Percentiles rank a stretch among this genome's conserved stretches.
Conservation (phyloP, 305 asterid genomes). For the Ilex paraguariensis region DNA sequence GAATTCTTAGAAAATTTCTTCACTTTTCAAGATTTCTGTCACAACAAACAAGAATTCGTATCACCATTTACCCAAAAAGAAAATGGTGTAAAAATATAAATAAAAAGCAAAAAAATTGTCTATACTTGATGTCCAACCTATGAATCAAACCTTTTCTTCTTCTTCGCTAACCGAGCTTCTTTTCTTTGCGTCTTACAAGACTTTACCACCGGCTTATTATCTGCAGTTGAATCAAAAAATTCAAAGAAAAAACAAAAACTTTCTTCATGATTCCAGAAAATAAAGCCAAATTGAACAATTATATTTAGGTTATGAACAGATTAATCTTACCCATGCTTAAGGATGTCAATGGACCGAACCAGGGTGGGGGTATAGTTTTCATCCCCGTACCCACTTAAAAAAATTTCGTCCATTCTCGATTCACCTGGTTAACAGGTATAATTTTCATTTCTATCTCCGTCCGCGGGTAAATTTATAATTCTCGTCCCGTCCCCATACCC, state of each 20-base stretch:
- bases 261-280: not conserved
- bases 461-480: too few relatives aligned
- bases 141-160: slow-evolving; percentile 52
- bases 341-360: too few relatives aligned
- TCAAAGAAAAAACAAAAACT: not conserved
- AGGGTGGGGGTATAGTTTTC: too few relatives aligned
- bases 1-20: not conserved
- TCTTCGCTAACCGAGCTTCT: slow-evolving; percentile 53
- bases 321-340: not conserved
- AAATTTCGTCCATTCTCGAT: too few relatives aligned
- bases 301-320: not conserved
- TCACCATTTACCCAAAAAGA: not conserved
- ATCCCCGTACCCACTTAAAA: too few relatives aligned
- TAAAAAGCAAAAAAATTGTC: not conserved
- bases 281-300: too few relatives aligned
- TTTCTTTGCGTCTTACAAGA: slow-evolving; percentile 56
- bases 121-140: slow-evolving; percentile 59
- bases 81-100: not conserved
- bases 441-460: too few relatives aligned
- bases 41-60: not conserved
- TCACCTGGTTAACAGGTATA: too few relatives aligned
- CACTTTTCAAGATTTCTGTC: not conserved
- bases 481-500: too few relatives aligned
- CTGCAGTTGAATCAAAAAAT: slow-evolving; percentile 16
- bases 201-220: slow-evolving; percentile 20